A percentile compares a stretch with the other conserved stretches of the same genome.
These are phyloP conservation scores for Rhodosporidiobolus sp. DNA, from an alignment of 768 basidiomycete species.

Conservation along the genomic window DNA sequence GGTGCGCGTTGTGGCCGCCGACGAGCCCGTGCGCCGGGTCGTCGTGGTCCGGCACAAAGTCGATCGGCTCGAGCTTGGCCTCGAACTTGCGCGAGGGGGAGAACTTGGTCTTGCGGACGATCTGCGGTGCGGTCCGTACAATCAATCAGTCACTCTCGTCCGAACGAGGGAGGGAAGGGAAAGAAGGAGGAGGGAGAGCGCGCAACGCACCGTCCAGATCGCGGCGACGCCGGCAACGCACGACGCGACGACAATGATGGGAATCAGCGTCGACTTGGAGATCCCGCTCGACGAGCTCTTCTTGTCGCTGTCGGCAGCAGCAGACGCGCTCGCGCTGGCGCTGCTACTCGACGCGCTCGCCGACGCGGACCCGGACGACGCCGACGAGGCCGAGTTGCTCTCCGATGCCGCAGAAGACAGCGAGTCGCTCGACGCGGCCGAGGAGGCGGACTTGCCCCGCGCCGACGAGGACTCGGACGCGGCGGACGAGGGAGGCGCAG, in stretches of 20 bases:
- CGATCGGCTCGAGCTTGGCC: conserved; percentile 78
- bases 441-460: not conserved
- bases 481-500: not conserved
- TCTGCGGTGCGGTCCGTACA: not conserved
- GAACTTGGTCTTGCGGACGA: conserved; percentile 70
- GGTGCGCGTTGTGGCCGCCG: not conserved
- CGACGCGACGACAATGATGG: conserved; percentile 67
- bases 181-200: no score
- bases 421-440: not conserved
- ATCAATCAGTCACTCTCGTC: not conserved
- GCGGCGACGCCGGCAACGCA: conserved; percentile 66
- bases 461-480: no score
- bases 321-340: not conserved
- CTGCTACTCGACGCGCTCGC: not conserved
- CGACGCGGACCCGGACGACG: not conserved
- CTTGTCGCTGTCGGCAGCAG: not conserved
- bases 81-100: conserved; percentile 75
- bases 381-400: not conserved
- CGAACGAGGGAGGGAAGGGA: not conserved
- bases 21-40: not conserved
- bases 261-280: conserved; percentile 49
- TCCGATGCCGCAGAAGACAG: no score
- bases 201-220: conserved; percentile 69
- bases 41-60: conserved; percentile 45
- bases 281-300: conserved; percentile 12